A percentile compares a stretch with the other conserved stretches of the same genome.
Conservation (phyloP, 805 yeast species). For the Teunomyces kruisii region DNA sequence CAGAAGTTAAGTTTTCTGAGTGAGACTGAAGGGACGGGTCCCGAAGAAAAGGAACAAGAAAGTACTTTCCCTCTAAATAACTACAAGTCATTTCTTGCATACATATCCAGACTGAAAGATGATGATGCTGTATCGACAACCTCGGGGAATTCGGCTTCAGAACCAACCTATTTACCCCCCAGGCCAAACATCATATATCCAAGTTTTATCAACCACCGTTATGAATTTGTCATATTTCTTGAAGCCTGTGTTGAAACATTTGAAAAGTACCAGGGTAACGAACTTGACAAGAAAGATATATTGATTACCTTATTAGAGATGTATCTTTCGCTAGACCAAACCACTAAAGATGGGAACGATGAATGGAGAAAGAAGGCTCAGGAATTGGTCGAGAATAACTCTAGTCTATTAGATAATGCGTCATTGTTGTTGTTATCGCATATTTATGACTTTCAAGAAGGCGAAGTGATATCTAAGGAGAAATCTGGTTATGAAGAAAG, state of each 20-base stretch:
- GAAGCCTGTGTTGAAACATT: slow-evolving; percentile 87
- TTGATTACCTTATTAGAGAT: slow-evolving; percentile 79
- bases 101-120: slow-evolving; percentile 18
- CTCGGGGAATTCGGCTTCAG: slow-evolving; percentile 15
- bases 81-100: slow-evolving; percentile 32
- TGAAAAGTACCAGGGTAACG: slow-evolving; percentile 69
- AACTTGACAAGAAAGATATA: slow-evolving; percentile 69
- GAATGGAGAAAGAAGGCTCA: slow-evolving; percentile 71
- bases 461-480: slow-evolving; percentile 42
- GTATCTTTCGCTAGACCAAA: slow-evolving; percentile 51
- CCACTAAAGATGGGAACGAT: slow-evolving; percentile 15
- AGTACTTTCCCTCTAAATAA: slow-evolving; percentile 28
- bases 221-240: slow-evolving; percentile 85
- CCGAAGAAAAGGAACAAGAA: slow-evolving; percentile 11
- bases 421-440: slow-evolving; percentile 58
- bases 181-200: slow-evolving; percentile 84
- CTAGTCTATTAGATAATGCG: slow-evolving; percentile 53
- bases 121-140: slow-evolving; percentile 1
- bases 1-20: background rate
- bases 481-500: slow-evolving; percentile 54
- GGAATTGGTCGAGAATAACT: slow-evolving; percentile 45
- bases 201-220: slow-evolving; percentile 80
- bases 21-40: background rate
- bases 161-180: slow-evolving; percentile 87
- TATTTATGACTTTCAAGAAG: slow-evolving; percentile 52